A percentile compares a stretch with the other conserved stretches of the same genome.
These are phyloP conservation scores for Ogataea polymorpha DNA, from an alignment of 805 yeast genomes.

Conservation along the genomic window DNA sequence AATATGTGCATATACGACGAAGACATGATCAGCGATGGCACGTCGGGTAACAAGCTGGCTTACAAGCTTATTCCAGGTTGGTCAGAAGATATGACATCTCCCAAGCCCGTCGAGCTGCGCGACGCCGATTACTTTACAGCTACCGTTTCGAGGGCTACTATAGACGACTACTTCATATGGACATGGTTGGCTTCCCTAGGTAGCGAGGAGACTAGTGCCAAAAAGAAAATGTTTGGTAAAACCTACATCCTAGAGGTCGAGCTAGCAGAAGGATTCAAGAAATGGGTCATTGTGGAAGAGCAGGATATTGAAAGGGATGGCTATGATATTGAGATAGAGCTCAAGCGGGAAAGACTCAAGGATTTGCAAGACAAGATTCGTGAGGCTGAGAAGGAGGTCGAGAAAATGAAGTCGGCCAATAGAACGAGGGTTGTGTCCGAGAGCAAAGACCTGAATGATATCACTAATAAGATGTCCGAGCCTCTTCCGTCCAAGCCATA, in stretches of 20 bases:
- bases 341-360: slow-evolving; percentile 32
- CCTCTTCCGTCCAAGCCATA: slow-evolving; percentile 12
- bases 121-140: slow-evolving; percentile 38
- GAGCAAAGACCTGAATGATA: slow-evolving; percentile 9
- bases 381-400: slow-evolving; percentile 29
- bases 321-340: slow-evolving; percentile 34
- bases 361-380: slow-evolving; percentile 28
- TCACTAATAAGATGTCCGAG: slow-evolving; percentile 15
- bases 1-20: slow-evolving; percentile 34
- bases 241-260: slow-evolving; percentile 80
- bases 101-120: slow-evolving; percentile 19
- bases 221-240: slow-evolving; percentile 73
- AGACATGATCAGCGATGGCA: slow-evolving; percentile 40
- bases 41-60: slow-evolving; percentile 26
- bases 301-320: slow-evolving; percentile 43
- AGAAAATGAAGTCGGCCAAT: slow-evolving; percentile 16
- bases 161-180: slow-evolving; percentile 90
- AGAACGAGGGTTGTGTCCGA: slow-evolving; percentile 15
- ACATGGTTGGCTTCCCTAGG: slow-evolving; percentile 81
- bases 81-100: slow-evolving; percentile 33
- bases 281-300: slow-evolving; percentile 78
- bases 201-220: slow-evolving; percentile 63
- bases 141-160: slow-evolving; percentile 57
- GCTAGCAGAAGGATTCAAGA: slow-evolving; percentile 66
- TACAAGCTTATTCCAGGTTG: slow-evolving; percentile 35